A percentile compares a stretch with the other conserved stretches of the same genome.
These are phyloP conservation scores for Piedraia hortae DNA, from an alignment of 2,329 filamentous ascomycete genomes.

Conservation along the genomic window DNA sequence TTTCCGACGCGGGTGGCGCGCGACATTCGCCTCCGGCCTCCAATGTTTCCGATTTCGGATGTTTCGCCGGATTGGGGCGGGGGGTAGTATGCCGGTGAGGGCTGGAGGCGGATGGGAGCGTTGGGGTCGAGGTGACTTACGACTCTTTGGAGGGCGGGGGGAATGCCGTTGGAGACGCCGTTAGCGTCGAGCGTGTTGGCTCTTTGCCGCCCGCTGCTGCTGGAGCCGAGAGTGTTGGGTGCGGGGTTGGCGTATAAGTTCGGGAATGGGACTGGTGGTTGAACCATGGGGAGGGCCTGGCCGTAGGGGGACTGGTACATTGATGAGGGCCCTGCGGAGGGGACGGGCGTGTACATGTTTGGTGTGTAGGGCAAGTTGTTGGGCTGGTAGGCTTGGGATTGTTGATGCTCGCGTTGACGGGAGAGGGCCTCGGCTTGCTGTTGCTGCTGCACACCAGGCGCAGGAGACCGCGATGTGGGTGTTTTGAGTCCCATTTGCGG, in stretches of 20 bases:
- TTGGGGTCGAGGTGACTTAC: conserved; percentile 89
- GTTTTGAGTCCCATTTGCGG: conserved; percentile 92
- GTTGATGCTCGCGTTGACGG: conserved; percentile 51
- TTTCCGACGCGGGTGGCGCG: conserved; percentile 29
- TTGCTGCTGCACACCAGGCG: conserved; percentile 82
- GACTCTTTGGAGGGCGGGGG: conserved; percentile 73
- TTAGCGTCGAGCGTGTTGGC: conserved; percentile 80
- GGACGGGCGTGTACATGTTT: conserved; percentile 18
- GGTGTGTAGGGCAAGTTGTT: conserved; percentile 11
- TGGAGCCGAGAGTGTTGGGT: no score
- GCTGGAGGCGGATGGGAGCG: conserved; percentile 77
- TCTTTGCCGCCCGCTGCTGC: conserved; percentile 56
- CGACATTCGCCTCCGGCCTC: conserved; percentile 40
- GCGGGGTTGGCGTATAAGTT: conserved; percentile 46
- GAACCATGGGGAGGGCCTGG: conserved; percentile 42
- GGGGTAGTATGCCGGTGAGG: conserved; percentile 84
- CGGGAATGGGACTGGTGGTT: conserved; percentile 25
- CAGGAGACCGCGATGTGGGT: conserved; percentile 64
- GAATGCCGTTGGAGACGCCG: conserved; percentile 55
- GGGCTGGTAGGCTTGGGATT: conserved; percentile 18
- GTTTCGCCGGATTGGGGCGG: conserved; percentile 57
- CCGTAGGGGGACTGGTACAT: conserved; percentile 53
- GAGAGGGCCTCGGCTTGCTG: conserved; percentile 82
- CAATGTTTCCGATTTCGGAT: conserved; percentile 33
- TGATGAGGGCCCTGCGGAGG: conserved; percentile 24